A percentile compares a stretch with the other conserved stretches of the same genome.
Conservation (phyloP, 2,329 filamentous ascomycete genomes). For the Metarhizium album region DNA sequence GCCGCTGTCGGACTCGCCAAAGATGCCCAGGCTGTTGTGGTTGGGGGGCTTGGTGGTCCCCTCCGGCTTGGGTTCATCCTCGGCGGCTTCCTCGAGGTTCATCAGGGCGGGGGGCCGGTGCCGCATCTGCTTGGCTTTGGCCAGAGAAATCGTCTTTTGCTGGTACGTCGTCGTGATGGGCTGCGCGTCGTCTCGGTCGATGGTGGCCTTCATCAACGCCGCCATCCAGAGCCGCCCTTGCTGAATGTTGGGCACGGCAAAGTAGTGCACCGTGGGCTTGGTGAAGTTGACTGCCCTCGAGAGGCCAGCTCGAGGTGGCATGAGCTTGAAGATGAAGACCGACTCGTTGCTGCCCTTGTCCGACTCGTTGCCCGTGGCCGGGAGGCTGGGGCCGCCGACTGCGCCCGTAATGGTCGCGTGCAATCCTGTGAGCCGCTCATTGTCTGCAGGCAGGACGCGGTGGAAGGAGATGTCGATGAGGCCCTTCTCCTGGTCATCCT, state of each 20-base stretch:
- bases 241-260: slow-evolving; percentile 83
- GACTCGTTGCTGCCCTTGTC: slow-evolving; percentile 49
- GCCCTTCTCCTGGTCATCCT: slow-evolving; percentile 85
- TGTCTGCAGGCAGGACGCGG: slow-evolving; percentile 87
- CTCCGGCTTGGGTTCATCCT: slow-evolving; percentile 17
- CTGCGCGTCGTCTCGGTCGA: slow-evolving; percentile 75
- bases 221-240: slow-evolving; percentile 96
- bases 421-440: slow-evolving; percentile 78
- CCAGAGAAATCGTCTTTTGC: slow-evolving; percentile 88
- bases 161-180: slow-evolving; percentile 87
- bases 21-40: slow-evolving; percentile 31
- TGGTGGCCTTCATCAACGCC: slow-evolving; percentile 96
- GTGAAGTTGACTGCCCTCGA: slow-evolving; percentile 94
- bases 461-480: slow-evolving; percentile 97
- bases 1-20: slow-evolving; percentile 31
- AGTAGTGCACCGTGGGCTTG: slow-evolving; percentile 94
- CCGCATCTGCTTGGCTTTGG: slow-evolving; percentile 77
- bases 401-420: slow-evolving; percentile 88
- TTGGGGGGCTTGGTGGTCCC: slow-evolving; percentile 19
- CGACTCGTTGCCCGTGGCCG: slow-evolving; percentile 33
- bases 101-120: slow-evolving; percentile 85
- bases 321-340: slow-evolving; percentile 96
- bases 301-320: slow-evolving; percentile 78
- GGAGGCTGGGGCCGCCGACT: slow-evolving; percentile 49
- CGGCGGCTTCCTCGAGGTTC: slow-evolving; percentile 43